Conservation (phyloP, 257 asterid genomes). For the Nicotiana tabacum region DNA sequence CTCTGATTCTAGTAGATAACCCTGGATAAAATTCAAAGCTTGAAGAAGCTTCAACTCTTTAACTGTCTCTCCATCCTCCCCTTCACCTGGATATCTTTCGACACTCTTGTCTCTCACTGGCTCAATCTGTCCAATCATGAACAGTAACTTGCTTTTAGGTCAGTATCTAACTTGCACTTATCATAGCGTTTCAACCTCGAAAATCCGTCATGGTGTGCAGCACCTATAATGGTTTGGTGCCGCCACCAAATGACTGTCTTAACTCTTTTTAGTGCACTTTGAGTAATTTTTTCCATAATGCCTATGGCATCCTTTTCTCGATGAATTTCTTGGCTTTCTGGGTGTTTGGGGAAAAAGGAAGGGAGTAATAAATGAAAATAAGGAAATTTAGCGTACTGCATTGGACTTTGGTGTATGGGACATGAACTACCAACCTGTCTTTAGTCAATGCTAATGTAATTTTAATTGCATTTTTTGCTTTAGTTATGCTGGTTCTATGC, state of each 20-base stretch:
- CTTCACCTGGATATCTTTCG: neutral
- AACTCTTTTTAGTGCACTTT: neutral
- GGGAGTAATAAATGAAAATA: neutral
- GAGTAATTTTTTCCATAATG: neutral
- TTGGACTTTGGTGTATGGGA: neutral
- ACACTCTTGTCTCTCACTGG: neutral
- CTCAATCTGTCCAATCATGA: neutral
- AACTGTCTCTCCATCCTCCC: neutral
- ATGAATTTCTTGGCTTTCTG: neutral
- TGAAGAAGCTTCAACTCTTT: neutral
- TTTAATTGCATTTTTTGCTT: neutral
- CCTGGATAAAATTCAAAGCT: neutral
- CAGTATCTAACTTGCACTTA: neutral
- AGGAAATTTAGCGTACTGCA: neutral
- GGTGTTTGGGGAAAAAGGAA: neutral
- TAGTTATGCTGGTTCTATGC: neutral
- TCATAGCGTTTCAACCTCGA: neutral
- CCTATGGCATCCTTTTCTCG: neutral
- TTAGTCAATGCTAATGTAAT: neutral
- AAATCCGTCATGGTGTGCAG: neutral
- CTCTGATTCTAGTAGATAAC: neutral
- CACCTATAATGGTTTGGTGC: neutral
- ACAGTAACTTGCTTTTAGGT: neutral
- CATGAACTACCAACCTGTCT: neutral
- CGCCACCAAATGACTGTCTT: neutral